phyloP scores from a whole-genome alignment of 495 filamentous ascomycete genomes.

The Xylaria cubensis region DNA sequence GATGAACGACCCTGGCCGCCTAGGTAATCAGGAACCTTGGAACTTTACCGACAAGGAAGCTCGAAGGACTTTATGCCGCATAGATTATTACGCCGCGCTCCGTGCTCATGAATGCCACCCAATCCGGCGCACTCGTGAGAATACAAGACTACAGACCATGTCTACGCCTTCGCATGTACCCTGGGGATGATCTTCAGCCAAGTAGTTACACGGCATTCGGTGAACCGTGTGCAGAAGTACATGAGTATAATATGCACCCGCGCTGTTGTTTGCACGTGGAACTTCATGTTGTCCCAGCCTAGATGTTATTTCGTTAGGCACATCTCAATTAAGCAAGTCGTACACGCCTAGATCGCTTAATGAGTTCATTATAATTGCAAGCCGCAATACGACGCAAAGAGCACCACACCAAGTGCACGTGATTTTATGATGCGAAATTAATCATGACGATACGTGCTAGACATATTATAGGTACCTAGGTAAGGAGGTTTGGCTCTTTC shows the following conservation, averaged over 20 bases:
- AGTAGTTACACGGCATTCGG: constrained; percentile 11
- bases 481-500: not conserved
- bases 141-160: not conserved
- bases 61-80: not conserved
- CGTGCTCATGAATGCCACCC: not conserved
- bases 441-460: not conserved
- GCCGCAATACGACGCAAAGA: constrained; percentile 10
- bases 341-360: constrained; percentile 16
- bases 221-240: constrained; percentile 7
- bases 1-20: not conserved
- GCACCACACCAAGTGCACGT: constrained; percentile 9
- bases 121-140: not conserved
- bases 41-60: not conserved
- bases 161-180: not conserved
- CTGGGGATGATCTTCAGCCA: not conserved
- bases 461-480: not conserved
- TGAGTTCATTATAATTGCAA: constrained; percentile 14
- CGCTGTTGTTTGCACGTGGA: constrained; percentile 14
- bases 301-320: constrained; percentile 4
- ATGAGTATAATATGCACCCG: not conserved
- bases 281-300: not conserved
- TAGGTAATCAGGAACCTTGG: not conserved
- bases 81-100: not conserved
- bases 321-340: constrained; percentile 12
- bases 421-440: constrained; percentile 1